Percentiles rank a stretch among this genome's conserved stretches.
Conservation (phyloP, 176 grass and related monocot species). For the Areca catechu region DNA sequence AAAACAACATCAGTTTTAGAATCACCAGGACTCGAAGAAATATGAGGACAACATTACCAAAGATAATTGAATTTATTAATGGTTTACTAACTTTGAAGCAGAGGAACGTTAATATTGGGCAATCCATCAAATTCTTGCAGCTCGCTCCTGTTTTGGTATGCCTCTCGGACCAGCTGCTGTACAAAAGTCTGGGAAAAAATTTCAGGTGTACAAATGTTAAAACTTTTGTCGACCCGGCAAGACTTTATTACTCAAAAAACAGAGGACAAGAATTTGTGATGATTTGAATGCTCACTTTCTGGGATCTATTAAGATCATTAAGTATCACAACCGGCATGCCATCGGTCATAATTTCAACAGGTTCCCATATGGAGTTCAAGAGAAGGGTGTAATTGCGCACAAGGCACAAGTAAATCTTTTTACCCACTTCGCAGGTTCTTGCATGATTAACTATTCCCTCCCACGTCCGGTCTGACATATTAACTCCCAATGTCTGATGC, state of each 20-base stretch:
- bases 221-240: not conserved
- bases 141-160: constrained; percentile 28
- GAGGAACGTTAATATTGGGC: constrained; percentile 15
- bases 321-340: not conserved
- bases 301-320: constrained; percentile 19
- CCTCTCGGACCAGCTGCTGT: constrained; percentile 20
- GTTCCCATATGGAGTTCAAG: constrained; percentile 36
- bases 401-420: constrained; percentile 35
- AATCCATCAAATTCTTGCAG: constrained; percentile 30
- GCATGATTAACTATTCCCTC: constrained; percentile 48
- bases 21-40: no score
- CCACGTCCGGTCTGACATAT: constrained; percentile 88
- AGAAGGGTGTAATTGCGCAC: constrained; percentile 16
- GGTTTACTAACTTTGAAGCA: constrained; percentile 42
- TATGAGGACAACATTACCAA: no score
- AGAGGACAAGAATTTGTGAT: no score
- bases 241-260: not conserved
- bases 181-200: constrained; percentile 23
- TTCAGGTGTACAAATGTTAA: not conserved
- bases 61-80: not conserved
- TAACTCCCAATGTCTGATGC: constrained; percentile 48
- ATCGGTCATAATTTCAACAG: constrained; percentile 15
- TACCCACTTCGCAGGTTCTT: constrained; percentile 32
- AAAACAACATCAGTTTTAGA: not conserved
- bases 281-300: constrained; percentile 18